Evolutionary conservation across 75 land plant species (phyloP).

Genomic region (Adiantum capillusveneris): DNA sequence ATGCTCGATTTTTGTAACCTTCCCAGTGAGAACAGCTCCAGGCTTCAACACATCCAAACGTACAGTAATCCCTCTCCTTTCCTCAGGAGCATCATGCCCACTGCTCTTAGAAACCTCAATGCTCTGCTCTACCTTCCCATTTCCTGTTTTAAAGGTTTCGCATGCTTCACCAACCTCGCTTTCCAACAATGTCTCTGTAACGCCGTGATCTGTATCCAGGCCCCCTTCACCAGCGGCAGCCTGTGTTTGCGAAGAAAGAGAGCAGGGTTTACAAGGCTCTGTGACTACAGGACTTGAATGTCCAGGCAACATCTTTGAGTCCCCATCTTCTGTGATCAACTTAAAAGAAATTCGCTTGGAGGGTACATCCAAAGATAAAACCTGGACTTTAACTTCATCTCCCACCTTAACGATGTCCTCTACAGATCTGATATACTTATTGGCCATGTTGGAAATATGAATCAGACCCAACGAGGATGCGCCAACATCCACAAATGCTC

Average conservation of each 20-base stretch:
- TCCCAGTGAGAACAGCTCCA: constrained; percentile 3
- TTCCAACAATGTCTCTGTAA: neutral
- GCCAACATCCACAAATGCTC: constrained; percentile 4
- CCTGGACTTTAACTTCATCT: constrained; percentile 2
- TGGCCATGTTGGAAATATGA: neutral
- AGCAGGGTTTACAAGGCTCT: too few species aligned
- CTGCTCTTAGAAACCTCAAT: too few species aligned
- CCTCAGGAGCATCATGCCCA: too few species aligned
- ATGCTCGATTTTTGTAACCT: neutral
- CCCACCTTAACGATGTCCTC: constrained; percentile 7
- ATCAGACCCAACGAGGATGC: neutral
- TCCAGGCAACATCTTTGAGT: neutral
- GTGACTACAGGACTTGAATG: too few species aligned
- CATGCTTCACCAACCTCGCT: neutral
- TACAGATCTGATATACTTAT: neutral
- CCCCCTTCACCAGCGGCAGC: too few species aligned
- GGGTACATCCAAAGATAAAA: neutral
- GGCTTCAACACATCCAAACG: neutral
- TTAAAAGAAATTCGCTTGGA: neutral
- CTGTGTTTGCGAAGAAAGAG: too few species aligned
- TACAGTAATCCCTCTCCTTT: neutral
- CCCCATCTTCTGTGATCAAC: neutral
- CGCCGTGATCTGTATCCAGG: neutral
- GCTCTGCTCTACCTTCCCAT: too few species aligned
- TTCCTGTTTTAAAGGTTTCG: too few species aligned